Evolutionary conservation across 768 basidiomycete species (phyloP).

Genomic region (Daedaleopsis sinensis): DNA sequence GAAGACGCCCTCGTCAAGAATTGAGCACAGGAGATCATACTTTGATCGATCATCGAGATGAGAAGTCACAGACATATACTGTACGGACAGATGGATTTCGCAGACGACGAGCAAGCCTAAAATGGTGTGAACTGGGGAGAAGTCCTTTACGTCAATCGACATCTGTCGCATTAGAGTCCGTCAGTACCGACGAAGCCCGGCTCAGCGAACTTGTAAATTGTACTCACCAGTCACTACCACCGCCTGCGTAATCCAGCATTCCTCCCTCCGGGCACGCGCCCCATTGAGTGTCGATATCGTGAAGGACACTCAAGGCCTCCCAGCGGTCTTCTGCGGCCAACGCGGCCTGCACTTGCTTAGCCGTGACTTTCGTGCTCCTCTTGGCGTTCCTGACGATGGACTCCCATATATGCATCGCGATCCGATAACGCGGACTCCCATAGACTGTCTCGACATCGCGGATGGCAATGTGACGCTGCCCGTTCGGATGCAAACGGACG

Average conservation of each 20-base stretch:
- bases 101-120: too few species aligned
- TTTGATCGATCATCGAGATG: too few species aligned
- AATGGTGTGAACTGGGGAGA: too few species aligned
- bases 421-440: not conserved
- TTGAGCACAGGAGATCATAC: too few species aligned
- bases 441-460: not conserved
- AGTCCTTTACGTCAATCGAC: too few species aligned
- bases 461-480: not conserved
- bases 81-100: too few species aligned
- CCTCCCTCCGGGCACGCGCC: constrained; percentile 3
- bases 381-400: not conserved
- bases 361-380: not conserved
- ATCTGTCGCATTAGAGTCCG: too few species aligned
- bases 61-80: too few species aligned
- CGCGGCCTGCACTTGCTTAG: not conserved
- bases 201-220: too few species aligned
- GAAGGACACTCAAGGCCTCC: not conserved
- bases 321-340: not conserved
- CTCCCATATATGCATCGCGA: not conserved
- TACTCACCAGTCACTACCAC: not conserved
- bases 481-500: not conserved
- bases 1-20: too few species aligned
- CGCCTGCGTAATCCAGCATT: not conserved
- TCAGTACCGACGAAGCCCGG: too few species aligned
- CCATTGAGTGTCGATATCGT: constrained; percentile 12